These are phyloP conservation scores for Russula dissimulans DNA, from an alignment of 768 basidiomycete species.

Conservation along the genomic window DNA sequence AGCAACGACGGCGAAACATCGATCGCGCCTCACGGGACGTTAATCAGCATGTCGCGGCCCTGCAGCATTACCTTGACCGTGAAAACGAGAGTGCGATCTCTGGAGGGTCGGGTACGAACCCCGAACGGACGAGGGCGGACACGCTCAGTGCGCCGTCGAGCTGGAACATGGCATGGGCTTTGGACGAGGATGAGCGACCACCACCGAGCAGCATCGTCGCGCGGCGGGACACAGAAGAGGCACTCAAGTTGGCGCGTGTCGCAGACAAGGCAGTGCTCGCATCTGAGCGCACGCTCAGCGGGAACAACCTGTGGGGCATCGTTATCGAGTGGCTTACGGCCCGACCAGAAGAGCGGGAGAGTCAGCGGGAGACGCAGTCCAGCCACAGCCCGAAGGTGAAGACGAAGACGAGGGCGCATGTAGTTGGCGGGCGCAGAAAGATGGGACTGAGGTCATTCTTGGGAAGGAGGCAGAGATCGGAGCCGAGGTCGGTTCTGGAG, in stretches of 20 bases:
- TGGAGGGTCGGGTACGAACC: constrained; percentile 16
- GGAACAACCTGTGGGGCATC: constrained; percentile 64
- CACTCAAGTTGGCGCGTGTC: constrained; percentile 57
- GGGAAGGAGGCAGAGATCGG: not conserved
- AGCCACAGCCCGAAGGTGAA: not conserved
- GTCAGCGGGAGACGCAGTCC: not conserved
- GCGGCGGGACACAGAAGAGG: constrained; percentile 80
- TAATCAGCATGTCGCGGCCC: constrained; percentile 40
- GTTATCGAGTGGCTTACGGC: constrained; percentile 55
- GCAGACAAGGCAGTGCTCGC: constrained; percentile 60
- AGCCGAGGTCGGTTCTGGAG: not conserved
- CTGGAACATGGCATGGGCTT: constrained; percentile 81
- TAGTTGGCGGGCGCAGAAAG: not conserved
- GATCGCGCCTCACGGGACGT: constrained; percentile 58
- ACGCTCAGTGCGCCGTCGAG: constrained; percentile 37
- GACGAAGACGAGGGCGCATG: not conserved
- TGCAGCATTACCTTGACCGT: constrained; percentile 33
- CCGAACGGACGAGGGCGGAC: constrained; percentile 20
- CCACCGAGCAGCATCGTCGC: constrained; percentile 89
- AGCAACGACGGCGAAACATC: constrained; percentile 54
- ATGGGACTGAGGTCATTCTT: not conserved
- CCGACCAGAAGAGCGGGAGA: constrained; percentile 37
- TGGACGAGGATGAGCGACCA: constrained; percentile 71
- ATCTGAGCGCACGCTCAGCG: constrained; percentile 48
- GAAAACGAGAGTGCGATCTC: constrained; percentile 20